These are phyloP conservation scores for Hypoxylon rickii DNA, from an alignment of 495 filamentous ascomycete genomes.

Conservation along the genomic window DNA sequence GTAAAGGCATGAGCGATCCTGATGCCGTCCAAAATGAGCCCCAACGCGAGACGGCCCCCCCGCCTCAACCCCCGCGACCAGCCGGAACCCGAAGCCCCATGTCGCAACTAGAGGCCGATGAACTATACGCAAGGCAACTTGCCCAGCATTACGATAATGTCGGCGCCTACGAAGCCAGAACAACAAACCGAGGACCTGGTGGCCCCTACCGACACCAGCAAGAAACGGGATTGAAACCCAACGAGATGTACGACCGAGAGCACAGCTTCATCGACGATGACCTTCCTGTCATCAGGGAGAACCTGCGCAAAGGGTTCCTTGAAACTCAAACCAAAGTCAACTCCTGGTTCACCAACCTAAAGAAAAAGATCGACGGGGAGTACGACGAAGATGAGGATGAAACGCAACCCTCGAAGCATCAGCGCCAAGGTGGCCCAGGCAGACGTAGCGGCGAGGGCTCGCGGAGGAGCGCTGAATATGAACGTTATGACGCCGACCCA, in stretches of 20 bases:
- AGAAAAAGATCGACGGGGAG: constrained; percentile 88
- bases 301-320: constrained; percentile 90
- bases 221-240: constrained; percentile 53
- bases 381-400: constrained; percentile 65
- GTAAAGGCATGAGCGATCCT: constrained; percentile 88
- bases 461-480: constrained; percentile 78
- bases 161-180: constrained; percentile 56
- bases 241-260: constrained; percentile 58
- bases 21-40: constrained; percentile 70
- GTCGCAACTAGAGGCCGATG: constrained; percentile 86
- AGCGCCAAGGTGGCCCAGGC: constrained; percentile 37
- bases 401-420: constrained; percentile 43
- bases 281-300: constrained; percentile 89
- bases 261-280: constrained; percentile 97
- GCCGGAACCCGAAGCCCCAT: constrained; percentile 61
- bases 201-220: constrained; percentile 42
- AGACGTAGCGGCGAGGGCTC: constrained; percentile 47
- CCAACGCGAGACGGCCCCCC: constrained; percentile 47
- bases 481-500: constrained; percentile 95
- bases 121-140: constrained; percentile 90
- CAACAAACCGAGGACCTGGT: constrained; percentile 49
- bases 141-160: constrained; percentile 82
- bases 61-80: constrained; percentile 74
- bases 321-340: constrained; percentile 95
- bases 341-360: constrained; percentile 85